These are phyloP conservation scores for Aspergillus intermedius DNA, from an alignment of 2,329 filamentous ascomycete genomes.

Conservation along the genomic window DNA sequence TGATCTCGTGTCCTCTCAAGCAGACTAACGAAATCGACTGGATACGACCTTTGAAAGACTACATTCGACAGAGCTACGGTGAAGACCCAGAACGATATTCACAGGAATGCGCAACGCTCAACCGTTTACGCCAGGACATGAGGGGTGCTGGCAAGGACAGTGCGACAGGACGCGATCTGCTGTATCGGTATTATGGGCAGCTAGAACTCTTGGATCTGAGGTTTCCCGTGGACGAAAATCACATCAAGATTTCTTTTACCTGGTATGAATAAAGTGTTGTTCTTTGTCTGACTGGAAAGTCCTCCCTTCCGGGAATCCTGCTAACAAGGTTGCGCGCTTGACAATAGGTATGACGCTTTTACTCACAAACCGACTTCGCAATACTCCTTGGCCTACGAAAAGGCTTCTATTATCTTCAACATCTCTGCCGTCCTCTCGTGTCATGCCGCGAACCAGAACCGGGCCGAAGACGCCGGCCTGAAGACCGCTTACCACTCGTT, in stretches of 20 bases:
- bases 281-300: not conserved
- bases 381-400: constrained; percentile 94
- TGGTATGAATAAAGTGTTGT: constrained; percentile 56
- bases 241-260: constrained; percentile 98
- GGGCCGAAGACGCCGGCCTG: constrained; percentile 83
- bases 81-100: constrained; percentile 94
- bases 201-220: constrained; percentile 87
- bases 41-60: constrained; percentile 82
- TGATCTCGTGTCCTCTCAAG: constrained; percentile 90
- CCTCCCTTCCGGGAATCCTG: not conserved
- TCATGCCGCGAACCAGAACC: constrained; percentile 86
- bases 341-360: constrained; percentile 89
- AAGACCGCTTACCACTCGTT: constrained; percentile 98
- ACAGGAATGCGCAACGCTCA: constrained; percentile 90
- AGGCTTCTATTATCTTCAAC: constrained; percentile 99
- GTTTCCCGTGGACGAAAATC: constrained; percentile 96
- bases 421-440: constrained; percentile 95
- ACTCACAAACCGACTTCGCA: constrained; percentile 96
- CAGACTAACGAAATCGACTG: constrained; percentile 98
- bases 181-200: constrained; percentile 97
- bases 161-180: constrained; percentile 81
- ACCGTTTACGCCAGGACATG: constrained; percentile 96
- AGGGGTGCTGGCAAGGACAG: constrained; percentile 94
- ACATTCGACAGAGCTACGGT: constrained; percentile 89
- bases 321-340: constrained; percentile 2